Conservation (phyloP, 164 flowering plant species). For the Cinnamomum micranthum region DNA sequence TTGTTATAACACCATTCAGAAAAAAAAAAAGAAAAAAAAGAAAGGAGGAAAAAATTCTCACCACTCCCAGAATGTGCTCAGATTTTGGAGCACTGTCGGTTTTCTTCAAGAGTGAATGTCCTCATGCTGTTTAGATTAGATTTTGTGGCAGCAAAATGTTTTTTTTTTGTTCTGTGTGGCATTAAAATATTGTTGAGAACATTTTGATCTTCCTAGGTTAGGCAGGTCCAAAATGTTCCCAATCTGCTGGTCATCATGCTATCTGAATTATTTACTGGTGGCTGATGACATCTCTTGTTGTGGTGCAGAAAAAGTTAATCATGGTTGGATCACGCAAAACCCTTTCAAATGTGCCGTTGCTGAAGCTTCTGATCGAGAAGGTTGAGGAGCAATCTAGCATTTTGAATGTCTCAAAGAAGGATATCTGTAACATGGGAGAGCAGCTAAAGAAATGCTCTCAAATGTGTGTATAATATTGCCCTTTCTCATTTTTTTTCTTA, state of each 20-base stretch:
- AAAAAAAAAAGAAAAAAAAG: no score
- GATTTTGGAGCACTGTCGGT: no score
- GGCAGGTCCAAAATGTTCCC: no score
- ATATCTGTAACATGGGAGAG: conserved; percentile 30
- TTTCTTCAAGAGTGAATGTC: no score
- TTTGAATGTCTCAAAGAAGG: conserved; percentile 41
- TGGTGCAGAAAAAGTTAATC: conserved; percentile 81
- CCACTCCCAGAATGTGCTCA: no score
- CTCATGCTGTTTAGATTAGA: no score
- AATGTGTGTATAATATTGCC: conserved; percentile 13
- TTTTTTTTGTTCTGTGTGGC: no score
- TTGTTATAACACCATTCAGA: no score
- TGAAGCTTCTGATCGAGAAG: conserved; percentile 82
- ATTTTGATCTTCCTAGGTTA: no score
- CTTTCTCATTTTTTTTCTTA: background rate
- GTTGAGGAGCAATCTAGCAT: conserved; percentile 76
- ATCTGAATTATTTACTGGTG: background rate
- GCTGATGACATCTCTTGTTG: background rate
- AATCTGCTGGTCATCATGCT: background rate
- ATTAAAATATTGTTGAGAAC: no score
- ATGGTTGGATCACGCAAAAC: conserved; percentile 92
- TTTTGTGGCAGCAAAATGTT: no score
- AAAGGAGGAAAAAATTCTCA: no score
- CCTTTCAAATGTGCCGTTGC: conserved; percentile 76
- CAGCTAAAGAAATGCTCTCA: conserved; percentile 55